Evolutionary conservation across 495 filamentous ascomycete species (phyloP), one percentile per base, ranked within the genome.

Genomic region (Trichoderma erinaceum): DNA sequence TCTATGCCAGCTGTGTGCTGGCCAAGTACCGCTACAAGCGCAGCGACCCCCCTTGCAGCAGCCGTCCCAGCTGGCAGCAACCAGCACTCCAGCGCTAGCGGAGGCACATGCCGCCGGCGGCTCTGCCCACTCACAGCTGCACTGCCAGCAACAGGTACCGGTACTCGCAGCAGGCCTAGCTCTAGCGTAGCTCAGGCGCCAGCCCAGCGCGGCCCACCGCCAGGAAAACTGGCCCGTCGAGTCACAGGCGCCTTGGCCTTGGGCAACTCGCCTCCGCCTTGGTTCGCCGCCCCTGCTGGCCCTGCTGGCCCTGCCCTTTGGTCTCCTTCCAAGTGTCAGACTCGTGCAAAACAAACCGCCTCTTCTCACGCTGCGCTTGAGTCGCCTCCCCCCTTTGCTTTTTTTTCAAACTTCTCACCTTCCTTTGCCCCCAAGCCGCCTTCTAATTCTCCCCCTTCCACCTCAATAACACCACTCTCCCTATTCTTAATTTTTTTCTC

Each of bases 381-480:
- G 67, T 64, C 67, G 41, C 67, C 44, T 68, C 41, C 29, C 66
- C 66, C 43, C 63, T n/a, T 64, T 35, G 52, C 27, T 69, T 67
- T 41, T 63, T 66, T 43, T 67, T 65, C 35, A 41, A 70, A 43
- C 35, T 56, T 50, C 67, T 66, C 63, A 25, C 58, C 69, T 56
- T 65, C 58, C 65, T 50, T 46, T 70, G 58, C 35, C 73, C 73
- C 71, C 72, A 69, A 68, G 68, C 69, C 41, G 69, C 66, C 67
- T 65, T 67, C 61, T 61, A 15, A 61, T 61, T 61, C 56, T 61
- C 56, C 56, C 56, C 56, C 56, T 61, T 61, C 13, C 56, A 61
- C 27, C 56, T 61, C 56, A 61, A 61, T 61, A 27, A 32, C 56
- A 11, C 21, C 12, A 61, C 25, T 32, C 56, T 32, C 56, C 56